These are phyloP conservation scores for Penicillium manginii DNA, from an alignment of 495 filamentous ascomycete genomes.

Conservation along the genomic window DNA sequence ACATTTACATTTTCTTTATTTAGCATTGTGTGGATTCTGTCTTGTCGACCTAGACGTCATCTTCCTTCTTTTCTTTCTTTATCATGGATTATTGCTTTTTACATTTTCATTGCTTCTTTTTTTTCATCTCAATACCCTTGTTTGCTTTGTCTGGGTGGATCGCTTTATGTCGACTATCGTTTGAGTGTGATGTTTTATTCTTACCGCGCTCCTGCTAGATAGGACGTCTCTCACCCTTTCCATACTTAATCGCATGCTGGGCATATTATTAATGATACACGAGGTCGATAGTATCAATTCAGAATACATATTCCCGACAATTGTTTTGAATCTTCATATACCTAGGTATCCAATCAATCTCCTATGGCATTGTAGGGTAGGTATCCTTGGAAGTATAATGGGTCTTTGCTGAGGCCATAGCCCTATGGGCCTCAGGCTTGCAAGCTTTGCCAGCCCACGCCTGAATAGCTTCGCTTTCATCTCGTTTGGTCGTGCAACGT, in stretches of 20 bases:
- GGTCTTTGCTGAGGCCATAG: too few species aligned
- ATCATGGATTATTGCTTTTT: neutral
- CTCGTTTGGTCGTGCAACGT: too few species aligned
- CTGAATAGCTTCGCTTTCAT: too few species aligned
- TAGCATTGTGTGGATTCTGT: conserved; percentile 19
- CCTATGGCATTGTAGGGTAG: too few species aligned
- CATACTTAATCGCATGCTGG: conserved; percentile 22
- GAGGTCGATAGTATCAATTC: conserved; percentile 1
- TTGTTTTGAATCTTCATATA: neutral
- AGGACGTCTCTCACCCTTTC: conserved; percentile 6
- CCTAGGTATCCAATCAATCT: too few species aligned
- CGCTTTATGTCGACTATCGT: neutral
- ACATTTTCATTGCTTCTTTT: conserved; percentile 9
- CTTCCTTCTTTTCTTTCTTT: conserved; percentile 7
- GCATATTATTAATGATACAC: conserved; percentile 19
- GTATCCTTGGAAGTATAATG: too few species aligned
- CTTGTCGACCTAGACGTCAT: conserved; percentile 7
- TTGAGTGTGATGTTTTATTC: conserved; percentile 7
- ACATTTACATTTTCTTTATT: conserved; percentile 5
- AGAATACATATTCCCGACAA: neutral
- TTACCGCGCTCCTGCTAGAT: conserved; percentile 1
- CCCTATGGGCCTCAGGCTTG: too few species aligned
- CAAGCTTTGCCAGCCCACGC: too few species aligned
- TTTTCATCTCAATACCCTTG: conserved; percentile 21
- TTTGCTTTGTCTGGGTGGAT: conserved; percentile 13